Evolutionary conservation across 139 green algal genomes (phyloP), one percentile per base, ranked within the genome.

Genomic region (Penium margaritaceum): DNA sequence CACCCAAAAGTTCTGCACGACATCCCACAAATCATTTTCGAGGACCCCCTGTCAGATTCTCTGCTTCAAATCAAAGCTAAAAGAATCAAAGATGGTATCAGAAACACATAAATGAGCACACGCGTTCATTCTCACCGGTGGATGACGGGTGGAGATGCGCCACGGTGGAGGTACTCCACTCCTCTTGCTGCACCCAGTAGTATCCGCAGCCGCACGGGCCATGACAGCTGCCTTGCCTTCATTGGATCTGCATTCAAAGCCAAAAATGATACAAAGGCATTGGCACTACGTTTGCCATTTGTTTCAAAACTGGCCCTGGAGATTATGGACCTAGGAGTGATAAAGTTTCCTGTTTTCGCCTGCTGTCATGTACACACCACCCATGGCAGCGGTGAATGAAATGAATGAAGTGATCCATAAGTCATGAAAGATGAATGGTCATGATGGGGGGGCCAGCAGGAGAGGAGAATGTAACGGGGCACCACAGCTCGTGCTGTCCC

Each of bases 131-230:
- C 53, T 9, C 36, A 64, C 67, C 67, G 30, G 67, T 75, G 67
- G 57, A 75, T 58, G 21, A 58, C 67, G 37, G 67, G 21, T 34
- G 67, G 67, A 43, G 44, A 34, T 34, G 67, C 37, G 4, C 43
- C 46, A 5, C 35, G 4, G 67, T 75, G 67, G 33, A 75, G 67
- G 67, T 75, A 67, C 44, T 75, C 67, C 41, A 75, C 34, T 34
- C 35, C 67, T 21, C 46, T 5, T 5, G 67, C 67, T 17, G 67
- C 67, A 29, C 67, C 67, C 34, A 75, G n/a, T 5, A 44, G 21
- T 19, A 75, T 67, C 44, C 34, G n/a, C 4, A 75, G 44, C 5
- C 67, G 54, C 21, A 27, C 15, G 5, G n/a, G 7, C 67, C 67
- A 75, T 24, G 19, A 14, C 5, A 75, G 44, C 35, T 72, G 5